These are phyloP conservation scores for Calonectria hawksworthii DNA, from an alignment of 2,329 filamentous ascomycete species.

Conservation along the genomic window DNA sequence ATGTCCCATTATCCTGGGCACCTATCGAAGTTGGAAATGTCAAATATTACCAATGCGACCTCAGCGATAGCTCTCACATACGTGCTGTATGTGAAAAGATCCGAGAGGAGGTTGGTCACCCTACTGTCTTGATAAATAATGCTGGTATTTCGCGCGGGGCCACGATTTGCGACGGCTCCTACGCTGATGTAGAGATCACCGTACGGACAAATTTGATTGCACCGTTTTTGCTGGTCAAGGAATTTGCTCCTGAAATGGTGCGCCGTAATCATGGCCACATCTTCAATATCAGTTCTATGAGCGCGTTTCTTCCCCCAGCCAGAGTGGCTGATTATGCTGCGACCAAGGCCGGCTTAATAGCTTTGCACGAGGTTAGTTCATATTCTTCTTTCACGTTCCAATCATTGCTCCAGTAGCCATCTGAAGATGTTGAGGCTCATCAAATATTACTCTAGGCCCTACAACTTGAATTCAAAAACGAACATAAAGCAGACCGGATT, in stretches of 20 bases:
- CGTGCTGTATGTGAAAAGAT: constrained; percentile 46
- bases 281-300: constrained; percentile 72
- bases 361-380: constrained; percentile 12
- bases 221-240: constrained; percentile 70
- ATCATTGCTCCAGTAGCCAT: too few species aligned
- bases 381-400: not conserved
- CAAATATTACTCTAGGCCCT: constrained; percentile 33
- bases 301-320: constrained; percentile 66
- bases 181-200: constrained; percentile 48
- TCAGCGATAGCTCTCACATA: constrained; percentile 50
- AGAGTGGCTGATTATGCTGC: constrained; percentile 72
- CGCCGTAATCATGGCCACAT: constrained; percentile 73
- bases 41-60: constrained; percentile 53
- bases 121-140: constrained; percentile 54
- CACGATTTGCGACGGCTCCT: constrained; percentile 47
- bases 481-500: constrained; percentile 42
- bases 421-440: too few species aligned
- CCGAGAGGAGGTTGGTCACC: constrained; percentile 51
- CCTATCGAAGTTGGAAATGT: constrained; percentile 34
- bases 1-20: constrained; percentile 48
- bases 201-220: constrained; percentile 66
- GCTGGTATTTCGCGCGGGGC: constrained; percentile 48
- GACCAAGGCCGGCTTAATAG: constrained; percentile 59
- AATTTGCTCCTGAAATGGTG: constrained; percentile 73
- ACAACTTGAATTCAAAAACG: constrained; percentile 46